phyloP scores from a whole-genome alignment of 495 filamentous ascomycete species.

The Neurospora sp. region DNA sequence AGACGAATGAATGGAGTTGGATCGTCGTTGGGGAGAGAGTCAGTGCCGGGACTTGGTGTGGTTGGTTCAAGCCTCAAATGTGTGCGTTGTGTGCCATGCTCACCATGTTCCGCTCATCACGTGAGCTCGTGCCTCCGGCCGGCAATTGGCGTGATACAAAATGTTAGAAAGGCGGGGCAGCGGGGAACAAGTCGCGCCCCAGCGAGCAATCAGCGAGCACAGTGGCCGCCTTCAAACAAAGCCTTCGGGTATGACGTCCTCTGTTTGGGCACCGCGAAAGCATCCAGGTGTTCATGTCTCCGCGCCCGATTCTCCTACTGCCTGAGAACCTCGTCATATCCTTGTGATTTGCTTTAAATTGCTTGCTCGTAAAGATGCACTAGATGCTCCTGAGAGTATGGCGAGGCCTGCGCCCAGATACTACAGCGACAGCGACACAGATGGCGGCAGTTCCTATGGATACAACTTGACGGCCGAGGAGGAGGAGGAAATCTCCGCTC shows the following conservation, averaged over 20 bases:
- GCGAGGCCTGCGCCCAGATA: not conserved
- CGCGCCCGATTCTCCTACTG: not conserved
- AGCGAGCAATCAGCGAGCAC: not conserved
- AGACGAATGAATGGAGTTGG: not conserved
- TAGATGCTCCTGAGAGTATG: not conserved
- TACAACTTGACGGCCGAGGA: slow-evolving; percentile 62
- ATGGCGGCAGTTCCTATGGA: slow-evolving; percentile 43
- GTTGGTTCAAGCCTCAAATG: not conserved
- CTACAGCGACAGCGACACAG: slow-evolving; percentile 35
- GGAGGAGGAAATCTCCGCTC: slow-evolving; percentile 20
- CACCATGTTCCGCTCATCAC: not conserved
- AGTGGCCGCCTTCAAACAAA: not conserved
- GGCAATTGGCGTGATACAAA: not conserved
- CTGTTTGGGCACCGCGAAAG: not conserved
- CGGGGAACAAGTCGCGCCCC: not conserved
- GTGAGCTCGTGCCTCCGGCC: not conserved
- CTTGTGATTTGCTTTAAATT: not conserved
- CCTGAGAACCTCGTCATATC: not conserved
- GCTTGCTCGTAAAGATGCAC: not conserved
- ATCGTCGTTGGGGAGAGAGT: not conserved
- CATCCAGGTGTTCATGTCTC: not conserved
- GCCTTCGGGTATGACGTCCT: not conserved
- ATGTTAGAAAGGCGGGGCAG: not conserved
- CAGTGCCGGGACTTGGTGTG: not conserved
- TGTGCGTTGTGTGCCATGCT: not conserved